A percentile compares a stretch with the other conserved stretches of the same genome.
Conservation (phyloP, 345 rosid species). For the Lepidium sativum region DNA sequence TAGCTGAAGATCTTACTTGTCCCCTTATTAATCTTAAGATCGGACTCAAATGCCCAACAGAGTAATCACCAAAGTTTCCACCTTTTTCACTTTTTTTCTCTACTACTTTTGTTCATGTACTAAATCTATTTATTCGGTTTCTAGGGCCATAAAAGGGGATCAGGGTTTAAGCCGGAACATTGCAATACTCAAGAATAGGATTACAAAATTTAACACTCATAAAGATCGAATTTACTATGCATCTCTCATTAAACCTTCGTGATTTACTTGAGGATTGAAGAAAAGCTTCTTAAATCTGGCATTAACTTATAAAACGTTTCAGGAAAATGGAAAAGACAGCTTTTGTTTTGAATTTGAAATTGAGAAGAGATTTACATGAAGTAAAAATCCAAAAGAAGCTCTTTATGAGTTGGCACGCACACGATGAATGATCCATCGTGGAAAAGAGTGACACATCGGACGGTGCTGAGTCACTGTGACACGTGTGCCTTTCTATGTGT, state of each 20-base stretch:
- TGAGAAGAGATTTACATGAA: constrained; percentile 2
- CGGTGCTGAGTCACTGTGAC: constrained; percentile 23
- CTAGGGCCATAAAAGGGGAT: constrained; percentile 20
- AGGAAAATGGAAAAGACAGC: constrained; percentile 11
- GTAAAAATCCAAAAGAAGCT: constrained; percentile 6
- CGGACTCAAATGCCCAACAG: constrained; percentile 9
- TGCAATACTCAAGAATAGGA: not conserved
- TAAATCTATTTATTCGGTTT: constrained; percentile 9
- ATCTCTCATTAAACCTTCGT: not conserved
- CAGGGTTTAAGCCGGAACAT: constrained; percentile 17
- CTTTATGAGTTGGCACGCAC: constrained; percentile 19
- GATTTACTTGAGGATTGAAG: not conserved
- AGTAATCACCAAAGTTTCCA: constrained; percentile 4
- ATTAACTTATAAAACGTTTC: constrained; percentile 1
- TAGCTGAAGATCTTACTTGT: constrained; percentile 10
- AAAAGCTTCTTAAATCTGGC: not conserved
- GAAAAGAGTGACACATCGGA: constrained; percentile 34
- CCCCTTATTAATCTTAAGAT: not conserved
- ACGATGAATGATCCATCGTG: too few relatives aligned
- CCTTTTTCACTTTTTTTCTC: constrained; percentile 5
- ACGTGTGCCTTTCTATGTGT: constrained; percentile 8
- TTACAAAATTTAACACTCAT: not conserved
- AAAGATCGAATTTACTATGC: not conserved
- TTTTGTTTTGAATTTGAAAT: constrained; percentile 9
- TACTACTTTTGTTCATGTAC: not conserved